Conservation (phyloP, 2,329 filamentous ascomycete genomes). For the Lecanicillium sp. region DNA sequence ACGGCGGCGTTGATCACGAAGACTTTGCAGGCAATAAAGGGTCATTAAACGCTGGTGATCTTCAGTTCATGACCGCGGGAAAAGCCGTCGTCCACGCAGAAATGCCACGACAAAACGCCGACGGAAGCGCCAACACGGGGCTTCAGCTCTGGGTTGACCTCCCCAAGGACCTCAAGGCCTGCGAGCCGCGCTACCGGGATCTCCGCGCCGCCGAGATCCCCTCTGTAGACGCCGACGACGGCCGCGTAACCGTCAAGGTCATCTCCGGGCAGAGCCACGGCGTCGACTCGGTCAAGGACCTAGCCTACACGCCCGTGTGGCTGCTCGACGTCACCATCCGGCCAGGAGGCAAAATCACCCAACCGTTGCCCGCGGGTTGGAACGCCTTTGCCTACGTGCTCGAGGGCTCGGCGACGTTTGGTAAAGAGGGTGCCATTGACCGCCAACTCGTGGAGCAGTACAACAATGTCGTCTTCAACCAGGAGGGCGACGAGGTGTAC, state of each 20-base stretch:
- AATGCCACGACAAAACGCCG: constrained; percentile 76
- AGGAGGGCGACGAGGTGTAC: constrained; percentile 67
- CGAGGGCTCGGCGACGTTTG: constrained; percentile 62
- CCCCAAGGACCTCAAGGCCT: constrained; percentile 71
- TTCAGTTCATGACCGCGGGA: constrained; percentile 98
- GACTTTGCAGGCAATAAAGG: constrained; percentile 84
- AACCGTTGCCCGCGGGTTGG: constrained; percentile 72
- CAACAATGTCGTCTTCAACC: constrained; percentile 85
- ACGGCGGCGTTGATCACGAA: constrained; percentile 81
- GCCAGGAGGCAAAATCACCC: constrained; percentile 70
- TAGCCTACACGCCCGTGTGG: constrained; percentile 98
- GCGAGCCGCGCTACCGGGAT: constrained; percentile 89
- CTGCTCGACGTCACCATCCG: constrained; percentile 74
- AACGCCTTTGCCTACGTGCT: constrained; percentile 86
- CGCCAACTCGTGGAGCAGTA: constrained; percentile 52
- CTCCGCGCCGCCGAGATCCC: constrained; percentile 75
- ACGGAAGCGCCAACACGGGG: constrained; percentile 72
- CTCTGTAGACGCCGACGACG: constrained; percentile 59
- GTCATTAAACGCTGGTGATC: constrained; percentile 76
- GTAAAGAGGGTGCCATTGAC: constrained; percentile 39
- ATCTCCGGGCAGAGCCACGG: constrained; percentile 82
- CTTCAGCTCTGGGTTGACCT: constrained; percentile 96
- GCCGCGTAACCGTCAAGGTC: constrained; percentile 74
- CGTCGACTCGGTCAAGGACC: constrained; percentile 77
- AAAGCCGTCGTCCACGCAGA: constrained; percentile 89